phyloP scores from a whole-genome alignment of 306 rosid species.

The Oxytropis ochrocephala region DNA sequence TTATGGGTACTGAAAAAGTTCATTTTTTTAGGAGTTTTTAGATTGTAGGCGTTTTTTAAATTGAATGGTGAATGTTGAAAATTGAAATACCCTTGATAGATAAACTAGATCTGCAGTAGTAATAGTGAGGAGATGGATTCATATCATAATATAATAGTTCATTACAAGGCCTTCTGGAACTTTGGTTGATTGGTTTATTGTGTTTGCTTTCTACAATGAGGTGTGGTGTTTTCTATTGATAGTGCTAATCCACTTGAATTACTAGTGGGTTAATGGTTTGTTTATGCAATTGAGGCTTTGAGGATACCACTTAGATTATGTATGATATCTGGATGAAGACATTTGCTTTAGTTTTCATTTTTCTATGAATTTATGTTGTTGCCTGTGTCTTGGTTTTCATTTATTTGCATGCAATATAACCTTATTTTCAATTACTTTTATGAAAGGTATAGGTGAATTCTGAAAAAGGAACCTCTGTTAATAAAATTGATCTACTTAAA shows the following conservation, averaged over 20 bases:
- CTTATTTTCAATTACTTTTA: too few species aligned
- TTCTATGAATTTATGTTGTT: too few species aligned
- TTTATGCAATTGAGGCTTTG: constrained; percentile 10
- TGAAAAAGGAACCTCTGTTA: too few species aligned
- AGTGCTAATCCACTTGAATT: background rate
- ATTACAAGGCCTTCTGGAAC: background rate
- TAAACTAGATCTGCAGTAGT: background rate
- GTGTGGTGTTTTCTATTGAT: background rate
- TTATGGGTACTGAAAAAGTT: background rate
- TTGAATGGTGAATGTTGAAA: background rate
- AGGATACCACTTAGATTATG: too few species aligned
- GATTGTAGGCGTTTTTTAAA: background rate
- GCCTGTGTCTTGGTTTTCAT: too few species aligned
- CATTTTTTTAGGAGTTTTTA: background rate
- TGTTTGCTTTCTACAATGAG: background rate
- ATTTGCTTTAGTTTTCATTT: too few species aligned
- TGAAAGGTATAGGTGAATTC: too few species aligned
- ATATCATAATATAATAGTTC: background rate
- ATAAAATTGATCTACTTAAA: too few species aligned
- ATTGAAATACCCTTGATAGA: background rate
- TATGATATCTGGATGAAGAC: too few species aligned
- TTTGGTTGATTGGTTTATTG: constrained; percentile 16
- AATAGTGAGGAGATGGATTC: background rate
- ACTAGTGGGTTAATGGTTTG: background rate
- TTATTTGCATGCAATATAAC: too few species aligned